These are phyloP conservation scores for Lantana camara DNA, from an alignment of 257 asterid genomes.

Conservation along the genomic window DNA sequence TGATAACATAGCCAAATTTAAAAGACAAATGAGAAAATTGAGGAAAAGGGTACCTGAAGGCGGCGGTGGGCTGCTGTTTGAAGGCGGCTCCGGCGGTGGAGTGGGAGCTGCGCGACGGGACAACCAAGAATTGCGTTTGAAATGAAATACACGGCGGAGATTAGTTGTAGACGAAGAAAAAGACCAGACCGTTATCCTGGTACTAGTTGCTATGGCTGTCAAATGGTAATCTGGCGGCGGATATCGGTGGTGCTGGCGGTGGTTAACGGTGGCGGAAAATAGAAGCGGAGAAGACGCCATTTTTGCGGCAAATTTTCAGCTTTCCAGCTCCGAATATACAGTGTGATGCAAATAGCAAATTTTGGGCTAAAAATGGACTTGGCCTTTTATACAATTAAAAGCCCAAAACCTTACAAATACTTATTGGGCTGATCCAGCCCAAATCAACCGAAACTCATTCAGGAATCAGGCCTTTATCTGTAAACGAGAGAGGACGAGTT, in stretches of 20 bases:
- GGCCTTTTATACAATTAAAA: neutral
- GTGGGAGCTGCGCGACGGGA: slow-evolving; percentile 52
- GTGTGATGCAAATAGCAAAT: too few relatives aligned
- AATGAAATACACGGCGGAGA: slow-evolving; percentile 43
- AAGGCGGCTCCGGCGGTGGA: slow-evolving; percentile 60
- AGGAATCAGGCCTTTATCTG: too few relatives aligned
- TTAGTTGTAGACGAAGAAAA: slow-evolving; percentile 16
- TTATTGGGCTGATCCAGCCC: neutral
- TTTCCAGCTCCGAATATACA: too few relatives aligned
- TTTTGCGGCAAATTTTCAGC: slow-evolving; percentile 19
- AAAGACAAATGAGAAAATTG: neutral
- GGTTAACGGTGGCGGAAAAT: slow-evolving; percentile 25
- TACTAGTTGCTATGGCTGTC: neutral
- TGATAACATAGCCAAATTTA: neutral
- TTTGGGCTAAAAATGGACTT: slow-evolving; percentile 23
- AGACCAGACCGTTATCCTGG: slow-evolving; percentile 1
- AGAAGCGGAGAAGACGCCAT: slow-evolving; percentile 39
- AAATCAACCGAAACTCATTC: too few relatives aligned
- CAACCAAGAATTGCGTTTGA: slow-evolving; percentile 35
- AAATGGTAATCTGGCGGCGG: slow-evolving; percentile 15
- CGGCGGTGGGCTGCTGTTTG: slow-evolving; percentile 29
- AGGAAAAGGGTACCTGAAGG: slow-evolving; percentile 47
- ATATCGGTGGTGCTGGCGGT: slow-evolving; percentile 21
- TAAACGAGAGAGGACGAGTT: too few relatives aligned
- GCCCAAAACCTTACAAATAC: neutral